phyloP scores from a whole-genome alignment of 768 basidiomycete genomes.

The Strobilomyces confusus region DNA sequence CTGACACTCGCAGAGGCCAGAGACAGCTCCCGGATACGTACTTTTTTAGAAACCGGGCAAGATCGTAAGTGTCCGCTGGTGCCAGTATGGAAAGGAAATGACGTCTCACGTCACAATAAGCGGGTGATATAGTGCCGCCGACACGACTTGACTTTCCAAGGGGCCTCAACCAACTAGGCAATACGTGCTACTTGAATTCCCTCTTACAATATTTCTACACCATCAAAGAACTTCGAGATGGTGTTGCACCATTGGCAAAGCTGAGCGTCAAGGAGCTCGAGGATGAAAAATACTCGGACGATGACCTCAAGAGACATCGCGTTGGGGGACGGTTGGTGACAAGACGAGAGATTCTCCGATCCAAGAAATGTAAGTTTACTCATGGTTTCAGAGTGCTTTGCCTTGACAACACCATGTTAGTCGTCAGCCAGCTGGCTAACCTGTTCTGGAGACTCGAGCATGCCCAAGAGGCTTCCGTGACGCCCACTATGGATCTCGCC shows the following conservation, averaged over 20 bases:
- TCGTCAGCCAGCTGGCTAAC: constrained; percentile 73
- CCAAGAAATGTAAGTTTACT: constrained; percentile 68
- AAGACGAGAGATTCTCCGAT: constrained; percentile 73
- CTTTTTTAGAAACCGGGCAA: constrained; percentile 59
- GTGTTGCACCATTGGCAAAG: constrained; percentile 59
- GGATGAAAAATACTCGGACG: constrained; percentile 73
- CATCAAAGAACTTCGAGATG: constrained; percentile 83
- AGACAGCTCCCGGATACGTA: constrained; percentile 66
- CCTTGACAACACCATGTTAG: constrained; percentile 39
- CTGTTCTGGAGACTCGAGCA: constrained; percentile 77
- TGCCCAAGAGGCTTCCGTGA: constrained; percentile 61
- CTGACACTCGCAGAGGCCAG: constrained; percentile 69
- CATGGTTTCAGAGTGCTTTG: constrained; percentile 4
- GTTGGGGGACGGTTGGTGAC: constrained; percentile 87
- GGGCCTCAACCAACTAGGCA: constrained; percentile 84
- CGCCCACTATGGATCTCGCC: constrained; percentile 81
- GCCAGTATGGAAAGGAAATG: background rate
- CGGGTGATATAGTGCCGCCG: constrained; percentile 56
- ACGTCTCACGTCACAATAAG: constrained; percentile 33
- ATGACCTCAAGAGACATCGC: constrained; percentile 76
- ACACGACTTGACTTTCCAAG: constrained; percentile 69
- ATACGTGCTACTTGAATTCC: constrained; percentile 85
- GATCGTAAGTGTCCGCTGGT: constrained; percentile 60
- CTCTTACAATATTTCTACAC: constrained; percentile 88
- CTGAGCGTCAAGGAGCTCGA: constrained; percentile 52